Base-by-base conservation (phyloP, 2,329 filamentous ascomycete genomes). In the Magnaporthiopsis incrustans region DNA sequence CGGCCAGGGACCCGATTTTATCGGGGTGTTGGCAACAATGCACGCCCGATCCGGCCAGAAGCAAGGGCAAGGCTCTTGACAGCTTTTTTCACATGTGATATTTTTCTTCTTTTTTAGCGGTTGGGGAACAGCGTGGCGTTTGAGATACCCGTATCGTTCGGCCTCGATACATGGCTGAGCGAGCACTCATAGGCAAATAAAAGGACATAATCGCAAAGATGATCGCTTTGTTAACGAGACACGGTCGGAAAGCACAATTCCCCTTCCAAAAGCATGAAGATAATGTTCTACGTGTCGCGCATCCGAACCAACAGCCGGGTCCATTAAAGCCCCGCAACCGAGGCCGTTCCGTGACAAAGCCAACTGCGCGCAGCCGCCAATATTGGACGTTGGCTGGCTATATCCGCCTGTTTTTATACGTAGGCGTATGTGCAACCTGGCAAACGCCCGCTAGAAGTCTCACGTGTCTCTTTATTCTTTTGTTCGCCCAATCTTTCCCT, bases 121-220 rank as follows among this genome's bases (percentile, higher is more conserved):
- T n/a, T n/a, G 32, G 3, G 33, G 50, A 30, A 32, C 33, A 62
- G 60, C 60, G 60, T 7, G 60, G 44, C 60, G 60, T 62, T 53
- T 62, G 44, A 27, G 60, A 62, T 62, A 62, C 60, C 60, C 60
- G 22, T n/a, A 22, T n/a, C 4, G n/a, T 53, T 53, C 5, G 22
- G n/a, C 4, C 6, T 18, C 12, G n/a, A 18, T 50, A 50, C 15
- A 5, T 50, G 38, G 11, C 38, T 50, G 30, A 30, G 7, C 30
- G 15, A 50, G 6, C 12, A 15, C 18, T 44, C 12, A 18, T 14
- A 15, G 14, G 38, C 38, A 18, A 44, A 44, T 44, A 44, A 44
- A 44, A 44, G 15, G 18, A 18, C 18, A 15, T 6, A 18, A 22
- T 8, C 8, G 15, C 38, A 22, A 3, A 50, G 33, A 35, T 35